A percentile compares a stretch with the other conserved stretches of the same genome.
Conservation (phyloP, 164 flowering plant species). For the Vitis labrusca region DNA sequence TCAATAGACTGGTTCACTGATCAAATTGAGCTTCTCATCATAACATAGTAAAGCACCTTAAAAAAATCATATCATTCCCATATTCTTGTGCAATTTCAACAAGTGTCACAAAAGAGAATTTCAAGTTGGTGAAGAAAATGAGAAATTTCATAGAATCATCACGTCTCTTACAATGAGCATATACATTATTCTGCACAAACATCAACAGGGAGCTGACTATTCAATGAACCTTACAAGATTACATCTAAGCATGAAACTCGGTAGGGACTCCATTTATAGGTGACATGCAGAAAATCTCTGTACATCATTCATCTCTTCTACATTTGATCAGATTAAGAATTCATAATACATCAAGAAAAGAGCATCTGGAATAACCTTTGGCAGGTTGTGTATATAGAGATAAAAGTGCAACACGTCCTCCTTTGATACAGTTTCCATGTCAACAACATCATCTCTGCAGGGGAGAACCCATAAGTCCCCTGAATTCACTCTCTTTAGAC, state of each 20-base stretch:
- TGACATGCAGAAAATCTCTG: constrained; percentile 14
- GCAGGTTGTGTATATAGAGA: constrained; percentile 41
- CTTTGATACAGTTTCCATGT: constrained; percentile 23
- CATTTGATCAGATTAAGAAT: constrained; percentile 34
- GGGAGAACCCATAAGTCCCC: constrained; percentile 70
- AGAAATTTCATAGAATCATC: too few relatives aligned
- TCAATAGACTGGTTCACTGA: too few relatives aligned
- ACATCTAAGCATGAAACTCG: background rate
- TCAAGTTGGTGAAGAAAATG: too few relatives aligned
- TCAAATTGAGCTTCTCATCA: too few relatives aligned
- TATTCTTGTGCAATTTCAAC: too few relatives aligned
- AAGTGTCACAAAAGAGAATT: too few relatives aligned
- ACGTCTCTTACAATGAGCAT: background rate
- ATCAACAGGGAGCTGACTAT: background rate
- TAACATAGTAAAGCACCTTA: too few relatives aligned
- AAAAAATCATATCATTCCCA: too few relatives aligned
- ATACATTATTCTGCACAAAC: constrained; percentile 10
- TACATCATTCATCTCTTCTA: constrained; percentile 1
- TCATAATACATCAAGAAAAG: constrained; percentile 61
- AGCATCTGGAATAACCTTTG: constrained; percentile 61
- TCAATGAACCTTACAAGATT: constrained; percentile 9
- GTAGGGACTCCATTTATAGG: background rate
- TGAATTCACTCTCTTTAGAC: constrained; percentile 37
- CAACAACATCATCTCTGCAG: constrained; percentile 28
- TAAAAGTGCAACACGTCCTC: constrained; percentile 40